Conservation (phyloP, 2,329 filamentous ascomycete species). For the Aspergillus piperis region DNA sequence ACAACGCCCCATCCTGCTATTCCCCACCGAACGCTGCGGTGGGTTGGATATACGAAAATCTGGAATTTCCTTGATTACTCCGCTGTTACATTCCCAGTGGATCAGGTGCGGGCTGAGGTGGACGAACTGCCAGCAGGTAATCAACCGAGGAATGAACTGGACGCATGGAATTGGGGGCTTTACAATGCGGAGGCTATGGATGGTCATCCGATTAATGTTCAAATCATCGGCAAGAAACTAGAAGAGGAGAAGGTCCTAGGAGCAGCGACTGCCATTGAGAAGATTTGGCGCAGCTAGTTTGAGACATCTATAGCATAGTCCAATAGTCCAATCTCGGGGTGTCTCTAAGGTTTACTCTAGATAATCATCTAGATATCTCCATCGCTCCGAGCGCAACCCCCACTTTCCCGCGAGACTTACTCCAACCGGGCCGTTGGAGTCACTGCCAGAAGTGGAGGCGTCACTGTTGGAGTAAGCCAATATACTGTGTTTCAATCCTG, state of each 20-base stretch:
- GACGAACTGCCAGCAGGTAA: slow-evolving; percentile 44
- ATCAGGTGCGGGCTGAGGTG: slow-evolving; percentile 46
- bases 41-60: slow-evolving; percentile 62
- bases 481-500: no score
- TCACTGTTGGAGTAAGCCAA: background rate
- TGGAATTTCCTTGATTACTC: slow-evolving; percentile 66
- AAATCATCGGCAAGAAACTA: slow-evolving; percentile 54
- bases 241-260: slow-evolving; percentile 60
- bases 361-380: background rate
- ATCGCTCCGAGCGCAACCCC: background rate
- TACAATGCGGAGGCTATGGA: slow-evolving; percentile 48
- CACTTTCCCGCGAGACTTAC: background rate
- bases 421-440: slow-evolving; percentile 1
- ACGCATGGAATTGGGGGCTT: slow-evolving; percentile 54
- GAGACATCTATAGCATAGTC: background rate
- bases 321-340: background rate
- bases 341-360: background rate
- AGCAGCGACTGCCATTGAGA: slow-evolving; percentile 37
- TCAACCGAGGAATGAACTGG: slow-evolving; percentile 52
- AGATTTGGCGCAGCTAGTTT: slow-evolving; percentile 22
- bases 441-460: background rate
- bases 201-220: slow-evolving; percentile 54
- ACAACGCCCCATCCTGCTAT: slow-evolving; percentile 62
- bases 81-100: slow-evolving; percentile 58
- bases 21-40: slow-evolving; percentile 46